A percentile compares a stretch with the other conserved stretches of the same genome.
Evolutionary conservation across 1,284 basidiomycete species (phyloP).

Genomic region (Schizophyllum commune): DNA sequence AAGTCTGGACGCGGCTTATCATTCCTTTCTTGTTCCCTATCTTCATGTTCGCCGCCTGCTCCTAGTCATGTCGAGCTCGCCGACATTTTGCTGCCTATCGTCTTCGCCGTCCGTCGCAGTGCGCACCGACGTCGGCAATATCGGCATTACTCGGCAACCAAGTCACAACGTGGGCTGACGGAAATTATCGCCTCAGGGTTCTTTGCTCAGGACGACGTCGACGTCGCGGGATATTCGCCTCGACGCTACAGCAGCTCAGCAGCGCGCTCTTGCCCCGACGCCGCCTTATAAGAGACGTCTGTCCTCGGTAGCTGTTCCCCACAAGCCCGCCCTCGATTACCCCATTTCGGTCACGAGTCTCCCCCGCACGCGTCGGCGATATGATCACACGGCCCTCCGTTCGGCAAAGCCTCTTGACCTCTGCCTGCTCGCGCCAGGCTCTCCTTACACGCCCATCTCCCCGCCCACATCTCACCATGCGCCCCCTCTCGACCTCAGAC

Average conservation of each 20-base stretch:
- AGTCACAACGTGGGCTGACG: background rate
- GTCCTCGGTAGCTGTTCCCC: too few relatives aligned
- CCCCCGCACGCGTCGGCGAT: too few relatives aligned
- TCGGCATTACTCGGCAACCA: background rate
- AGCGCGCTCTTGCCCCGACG: too few relatives aligned
- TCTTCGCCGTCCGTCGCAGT: background rate
- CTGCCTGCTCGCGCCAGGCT: conserved; percentile 11
- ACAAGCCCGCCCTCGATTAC: background rate
- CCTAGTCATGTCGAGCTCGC: too few relatives aligned
- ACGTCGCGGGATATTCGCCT: too few relatives aligned
- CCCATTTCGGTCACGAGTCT: background rate
- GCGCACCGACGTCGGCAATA: background rate
- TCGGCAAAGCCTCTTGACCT: background rate
- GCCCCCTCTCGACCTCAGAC: conserved; percentile 47
- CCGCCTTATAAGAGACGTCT: too few relatives aligned
- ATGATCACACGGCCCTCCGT: background rate
- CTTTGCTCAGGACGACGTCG: too few relatives aligned
- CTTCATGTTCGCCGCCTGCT: too few relatives aligned
- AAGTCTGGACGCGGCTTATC: too few relatives aligned
- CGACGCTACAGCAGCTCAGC: too few relatives aligned
- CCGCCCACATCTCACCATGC: conserved; percentile 32
- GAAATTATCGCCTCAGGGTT: background rate
- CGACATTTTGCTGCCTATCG: too few relatives aligned
- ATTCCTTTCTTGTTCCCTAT: too few relatives aligned
- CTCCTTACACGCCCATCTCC: conserved; percentile 7